Base-by-base conservation (phyloP, 2,329 filamentous ascomycete genomes). In the Cercospora citrullina region DNA sequence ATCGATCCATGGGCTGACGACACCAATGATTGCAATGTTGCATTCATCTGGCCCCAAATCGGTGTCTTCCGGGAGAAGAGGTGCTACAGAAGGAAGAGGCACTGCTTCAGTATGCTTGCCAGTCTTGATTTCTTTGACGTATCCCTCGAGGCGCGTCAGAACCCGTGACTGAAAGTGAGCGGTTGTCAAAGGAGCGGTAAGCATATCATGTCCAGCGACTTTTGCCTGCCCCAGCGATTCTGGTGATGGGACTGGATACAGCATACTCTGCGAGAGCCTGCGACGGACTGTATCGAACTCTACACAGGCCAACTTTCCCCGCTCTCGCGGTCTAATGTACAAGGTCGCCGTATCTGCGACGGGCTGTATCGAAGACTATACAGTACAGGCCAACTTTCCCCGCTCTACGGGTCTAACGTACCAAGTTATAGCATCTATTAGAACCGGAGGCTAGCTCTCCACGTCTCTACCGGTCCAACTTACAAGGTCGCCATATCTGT, bases 1-100 rank as follows among this genome's bases (percentile, higher is more conserved):
- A 77, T 98, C 94, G 72, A 97, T 94, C 94, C 94, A 98, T 5
- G 92, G 87, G 78, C 93, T 97, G n/a, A 89, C 88, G 67, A 91
- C 90, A 14, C 89, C 92, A 60, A 96, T 86, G 68, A 94, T 84
- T 63, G 93, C 91, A 71, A 89, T 88, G 69, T 93, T 87, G 70
- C 86, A 86, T 14, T 87, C 85, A 67, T 86, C 86, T 5, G 91
- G 91, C 60, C 88, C 88, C 64, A 94, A 82, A 21, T 86, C 87
- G 0, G 93, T 94, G 77, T 97, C 94, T 69, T 91, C 87, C 10
- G 93, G 90, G 0, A 90, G 91, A 71, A 99, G 82, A 48, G 93
- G 89, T 10, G 84, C 78, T 53, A 86, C 79, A 26, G 84, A 75
- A 28, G 84, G 83, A 21, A 81, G 75, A 7, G 82, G 81, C 45